These are phyloP conservation scores for Hortaea sp. DNA, from an alignment of 2,329 filamentous ascomycete species.

Conservation along the genomic window DNA sequence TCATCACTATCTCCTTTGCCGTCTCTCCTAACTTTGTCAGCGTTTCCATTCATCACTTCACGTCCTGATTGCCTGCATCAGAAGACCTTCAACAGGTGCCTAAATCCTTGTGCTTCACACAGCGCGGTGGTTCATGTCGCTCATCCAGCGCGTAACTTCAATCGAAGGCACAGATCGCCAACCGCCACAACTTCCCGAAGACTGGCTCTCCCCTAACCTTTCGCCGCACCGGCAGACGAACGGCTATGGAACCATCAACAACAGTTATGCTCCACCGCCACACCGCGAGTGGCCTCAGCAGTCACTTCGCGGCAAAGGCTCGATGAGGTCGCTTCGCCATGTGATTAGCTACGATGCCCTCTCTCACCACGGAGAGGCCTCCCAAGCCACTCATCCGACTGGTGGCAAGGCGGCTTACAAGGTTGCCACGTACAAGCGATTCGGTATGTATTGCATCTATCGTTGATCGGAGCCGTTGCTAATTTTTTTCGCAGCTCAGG, in stretches of 20 bases:
- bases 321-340: constrained; percentile 26
- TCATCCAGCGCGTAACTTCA: constrained; percentile 42
- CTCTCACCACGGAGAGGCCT: constrained; percentile 27
- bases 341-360: constrained; percentile 41
- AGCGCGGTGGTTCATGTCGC: constrained; percentile 32
- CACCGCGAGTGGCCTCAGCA: not conserved
- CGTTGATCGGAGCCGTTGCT: not conserved
- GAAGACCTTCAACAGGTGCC: constrained; percentile 1
- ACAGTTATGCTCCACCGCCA: not conserved
- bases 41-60: not conserved
- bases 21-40: not conserved
- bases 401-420: constrained; percentile 41
- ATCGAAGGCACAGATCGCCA: constrained; percentile 41
- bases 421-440: constrained; percentile 29
- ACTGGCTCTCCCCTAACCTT: constrained; percentile 7
- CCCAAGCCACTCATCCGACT: constrained; percentile 27
- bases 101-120: not conserved
- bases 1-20: not conserved
- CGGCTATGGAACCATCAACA: constrained; percentile 11
- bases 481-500: constrained; percentile 42
- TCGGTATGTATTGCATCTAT: constrained; percentile 15
- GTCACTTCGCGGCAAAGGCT: constrained; percentile 6
- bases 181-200: constrained; percentile 12
- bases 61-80: not conserved
- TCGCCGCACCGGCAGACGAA: constrained; percentile 7